Evolutionary conservation across 2,329 filamentous ascomycete genomes (phyloP), one percentile per base, ranked within the genome.

Genomic region (Aureobasidium melanogenum): DNA sequence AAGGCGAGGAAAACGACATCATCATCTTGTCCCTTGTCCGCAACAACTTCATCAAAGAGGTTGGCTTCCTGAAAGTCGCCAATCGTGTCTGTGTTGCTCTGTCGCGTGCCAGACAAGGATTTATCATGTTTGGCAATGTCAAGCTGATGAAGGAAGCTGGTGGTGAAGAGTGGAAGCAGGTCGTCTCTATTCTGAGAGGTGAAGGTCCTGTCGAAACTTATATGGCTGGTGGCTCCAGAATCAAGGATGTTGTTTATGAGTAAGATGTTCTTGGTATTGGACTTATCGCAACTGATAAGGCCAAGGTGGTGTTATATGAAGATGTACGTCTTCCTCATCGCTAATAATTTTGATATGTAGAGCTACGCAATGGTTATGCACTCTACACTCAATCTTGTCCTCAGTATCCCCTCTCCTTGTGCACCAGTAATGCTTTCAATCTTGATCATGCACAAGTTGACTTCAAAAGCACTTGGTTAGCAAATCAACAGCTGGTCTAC

Each of bases 1-100:
- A 96, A 71, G 91, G 91, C 14, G 91, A 96, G 67, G 91, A 96
- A 70, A 96, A 96, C 64, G 88, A 92, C 26, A 79, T 96, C 9
- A 80, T 97, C 10, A 71, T 96, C 1, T 76, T 96, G 0, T 96
- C 91, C 0, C 76, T 96, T 0, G 91, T 94, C 3, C 83, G 92
- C 46, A 91, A 87, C 65, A 88, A 87, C 38, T 65, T 70, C 1
- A 67, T 75, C 1, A 69, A 75, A 5, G 76, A 77, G 0, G 86
- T 91, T 32, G 92, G 92, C 0, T 97, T 96, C 66, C 77, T 96
- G 1, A 78, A 81, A 1, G 84, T 88, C 14, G 77, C 79, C 38
- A 86, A 87, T 64, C 78, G 84, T 62, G 78, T 84, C 15, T 86
- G 83, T 63, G 84, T 86, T 39, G 83, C 83, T 14, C 69, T 87